Evolutionary conservation across 768 basidiomycete genomes (phyloP).

Genomic region (Leccinum variicolor): DNA sequence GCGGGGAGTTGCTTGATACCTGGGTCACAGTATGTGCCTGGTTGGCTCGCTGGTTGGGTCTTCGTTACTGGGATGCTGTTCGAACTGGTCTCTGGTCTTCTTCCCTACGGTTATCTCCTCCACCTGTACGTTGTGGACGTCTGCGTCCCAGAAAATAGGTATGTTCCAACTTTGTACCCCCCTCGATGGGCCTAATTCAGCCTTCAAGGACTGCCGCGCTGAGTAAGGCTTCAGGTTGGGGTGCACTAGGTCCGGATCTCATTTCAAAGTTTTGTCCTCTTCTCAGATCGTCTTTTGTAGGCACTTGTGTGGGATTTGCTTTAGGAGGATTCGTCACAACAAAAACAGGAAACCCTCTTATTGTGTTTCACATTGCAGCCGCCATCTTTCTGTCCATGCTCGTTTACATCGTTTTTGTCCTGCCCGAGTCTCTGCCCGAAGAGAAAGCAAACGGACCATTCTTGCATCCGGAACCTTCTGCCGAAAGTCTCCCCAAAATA

Average conservation of each 20-base stretch:
- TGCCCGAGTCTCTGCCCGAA: slow-evolving; percentile 32
- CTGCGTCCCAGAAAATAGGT: slow-evolving; percentile 24
- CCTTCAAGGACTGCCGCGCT: slow-evolving; percentile 23
- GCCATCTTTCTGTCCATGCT: slow-evolving; percentile 13
- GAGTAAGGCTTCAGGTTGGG: slow-evolving; percentile 30
- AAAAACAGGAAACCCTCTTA: slow-evolving; percentile 16
- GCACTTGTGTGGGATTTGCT: slow-evolving; percentile 25
- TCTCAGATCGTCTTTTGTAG: slow-evolving; percentile 9
- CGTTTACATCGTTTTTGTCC: slow-evolving; percentile 21
- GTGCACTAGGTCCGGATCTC: slow-evolving; percentile 19
- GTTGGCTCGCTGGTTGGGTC: slow-evolving; percentile 12
- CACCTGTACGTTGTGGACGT: slow-evolving; percentile 30
- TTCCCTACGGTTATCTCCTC: slow-evolving; percentile 16
- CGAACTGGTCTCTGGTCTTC: slow-evolving; percentile 9
- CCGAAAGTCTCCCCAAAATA: background rate
- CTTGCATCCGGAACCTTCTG: background rate
- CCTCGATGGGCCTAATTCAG: slow-evolving; percentile 2
- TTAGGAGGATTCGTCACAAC: slow-evolving; percentile 31
- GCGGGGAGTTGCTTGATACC: slow-evolving; percentile 14
- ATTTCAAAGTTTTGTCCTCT: background rate
- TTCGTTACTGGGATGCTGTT: slow-evolving; percentile 19
- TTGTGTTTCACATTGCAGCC: slow-evolving; percentile 21
- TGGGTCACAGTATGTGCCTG: slow-evolving; percentile 14
- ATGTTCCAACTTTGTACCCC: background rate
- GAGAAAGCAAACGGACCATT: slow-evolving; percentile 20